Base-by-base conservation (phyloP, 805 yeast species). In the Starmerella sp. region DNA sequence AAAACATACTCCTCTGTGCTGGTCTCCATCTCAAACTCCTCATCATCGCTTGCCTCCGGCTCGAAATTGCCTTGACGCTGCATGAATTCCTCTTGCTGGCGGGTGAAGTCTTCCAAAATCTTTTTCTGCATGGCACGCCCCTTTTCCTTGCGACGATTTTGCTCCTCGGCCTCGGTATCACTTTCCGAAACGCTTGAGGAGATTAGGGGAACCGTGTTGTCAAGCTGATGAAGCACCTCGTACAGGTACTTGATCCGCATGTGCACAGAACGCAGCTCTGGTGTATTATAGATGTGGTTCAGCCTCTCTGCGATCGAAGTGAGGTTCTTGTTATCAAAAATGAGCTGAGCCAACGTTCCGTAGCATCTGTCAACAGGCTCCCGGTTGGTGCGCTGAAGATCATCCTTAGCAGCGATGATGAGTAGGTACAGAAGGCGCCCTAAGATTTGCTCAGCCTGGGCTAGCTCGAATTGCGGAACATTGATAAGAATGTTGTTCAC, bases 31-130 rank as follows among this genome's bases (percentile, higher is more conserved):
- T n/a, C 39, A 2, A 2, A 17, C 3, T 63, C 70, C 29, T 67
- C 72, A 22, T 60, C 64, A 73, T 80, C 56, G 6, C 30, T 10
- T 13, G 46, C 10, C 34, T 44, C 9, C 67, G 68, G 53, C 6
- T 76, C 82, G 57, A 54, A 48, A 6, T 65, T 69, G 6, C 61
- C 65, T 8, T 61, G 63, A 59, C 80, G 76, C 32, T 79, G 79
- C 32, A 84, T 78, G 69, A 91, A 93, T 70, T 75, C 77, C 39
- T 78, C 74, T 65, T 91, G 97, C 62, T 88, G 95, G 59, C 78
- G 79, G 60, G 83, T 85, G 65, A 91, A 78, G 56, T 83, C 86
- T 0, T 84, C 91, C 76, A 91, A 68, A 35, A 90, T 75, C 61
- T 81, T 83, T 1, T 77, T 78, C 61, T 81, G 84, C 60, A 90